Evolutionary conservation across 768 basidiomycete species (phyloP), one percentile per base, ranked within the genome.

Genomic region (Candolleomyces aberdarensis): DNA sequence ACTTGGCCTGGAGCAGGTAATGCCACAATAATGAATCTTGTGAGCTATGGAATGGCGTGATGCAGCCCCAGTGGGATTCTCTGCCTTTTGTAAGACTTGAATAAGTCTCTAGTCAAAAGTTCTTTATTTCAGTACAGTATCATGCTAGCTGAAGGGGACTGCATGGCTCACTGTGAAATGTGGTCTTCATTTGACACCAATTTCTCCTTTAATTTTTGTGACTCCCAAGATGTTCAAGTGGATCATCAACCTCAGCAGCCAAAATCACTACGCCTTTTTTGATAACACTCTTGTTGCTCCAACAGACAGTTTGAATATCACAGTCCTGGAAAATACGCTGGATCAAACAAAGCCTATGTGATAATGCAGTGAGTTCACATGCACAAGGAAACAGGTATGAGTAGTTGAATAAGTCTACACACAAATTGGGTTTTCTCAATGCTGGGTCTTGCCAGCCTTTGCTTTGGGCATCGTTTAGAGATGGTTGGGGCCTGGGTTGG

Each of bases 1-100:
- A 49, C 72, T 71, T 22, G 72, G 72, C 7, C 72, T 68, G 20
- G 63, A 47, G 5, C 66, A 70, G 62, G 63, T 68, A 4, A 72
- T 26, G 3, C 65, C 66, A 50, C 65, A 57, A 9, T 51, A 44
- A 56, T 72, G 71, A 15, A 64, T 52, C 53, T 71, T 69, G 52
- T 57, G 58, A 4, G 68, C 62, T 2, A 10, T 26, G 0, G 72
- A 66, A 54, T 67, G 64, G 2, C 65, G 62, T 56, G 43, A 57
- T 1, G 50, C 65, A 9, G 59, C 46, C 8, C 53, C 50, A 1
- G 6, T n/a, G 14, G 64, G 58, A 43, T 69, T 60, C 32, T 65
- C 51, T 3, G 56, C 53, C 5, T 56, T 13, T 13, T 46, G 55
- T 29, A 62, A 64, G 2, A 9, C 13, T 48, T 55, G 59, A 1